Evolutionary conservation across 495 filamentous ascomycete species (phyloP), one percentile per base, ranked within the genome.

Genomic region (Xylaria intraflava): DNA sequence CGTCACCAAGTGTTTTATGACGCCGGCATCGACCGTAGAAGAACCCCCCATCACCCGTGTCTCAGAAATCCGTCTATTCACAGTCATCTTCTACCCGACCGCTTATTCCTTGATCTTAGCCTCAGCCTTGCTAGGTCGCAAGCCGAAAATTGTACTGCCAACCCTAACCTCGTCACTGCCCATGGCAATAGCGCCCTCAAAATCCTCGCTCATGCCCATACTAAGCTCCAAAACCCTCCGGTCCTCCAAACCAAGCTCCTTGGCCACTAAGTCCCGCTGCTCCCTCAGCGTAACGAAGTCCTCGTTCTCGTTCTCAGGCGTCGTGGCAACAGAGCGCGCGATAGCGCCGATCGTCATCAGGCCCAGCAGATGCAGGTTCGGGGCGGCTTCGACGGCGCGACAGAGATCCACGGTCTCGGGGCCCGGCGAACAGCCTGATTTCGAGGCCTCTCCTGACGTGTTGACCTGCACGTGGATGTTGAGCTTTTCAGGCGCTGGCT

Each of bases 331-430:
- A 23, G 85, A 90, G 51, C 91, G 70, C 45, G 89, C 91, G 63
- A 98, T 93, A 16, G 90, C 89, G 0, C 93, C 93, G 62, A 98
- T 97, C 1, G 93, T 98, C 93, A 98, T 98, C 5, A 98, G 64
- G 0, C 93, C 93, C 49, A 86, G 76, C 17, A 98, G 65, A 38
- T 79, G 72, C 27, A 98, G 69, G 65, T 84, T 77, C 2, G 85
- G 83, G 71, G 91, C 95, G 31, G 78, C 66, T 20, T 84, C 76
- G 6, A 76, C 68, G 64, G 85, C 79, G 23, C 72, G 71, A 63
- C 84, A 88, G 30, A 98, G 71, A 2, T 58, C 69, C 2, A 83
- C 68, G 2, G 86, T 72, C 22, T 78, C 73, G 7, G 64, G 26
- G 8, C 77, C 74, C 0, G 91, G 93, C 12, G 81, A 73, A 29